Conservation (phyloP, 441 rosid species). For the Aleurites moluccanus region DNA sequence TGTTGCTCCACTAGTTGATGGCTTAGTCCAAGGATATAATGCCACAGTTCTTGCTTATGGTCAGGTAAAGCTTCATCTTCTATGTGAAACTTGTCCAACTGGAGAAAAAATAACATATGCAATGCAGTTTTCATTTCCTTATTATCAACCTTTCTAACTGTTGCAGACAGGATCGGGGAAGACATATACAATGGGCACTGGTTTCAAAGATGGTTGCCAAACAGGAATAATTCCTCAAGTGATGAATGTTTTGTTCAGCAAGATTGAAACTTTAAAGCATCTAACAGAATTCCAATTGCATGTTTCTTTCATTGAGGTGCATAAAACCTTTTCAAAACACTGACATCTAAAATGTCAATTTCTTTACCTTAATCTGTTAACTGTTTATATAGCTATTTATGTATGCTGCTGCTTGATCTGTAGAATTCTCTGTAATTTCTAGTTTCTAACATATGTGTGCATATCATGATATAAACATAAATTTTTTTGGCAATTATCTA, state of each 20-base stretch:
- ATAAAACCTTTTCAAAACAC: slow-evolving; percentile 22
- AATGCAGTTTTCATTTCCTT: slow-evolving; percentile 9
- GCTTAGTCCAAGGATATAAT: slow-evolving; percentile 97
- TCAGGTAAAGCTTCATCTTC: slow-evolving; percentile 53
- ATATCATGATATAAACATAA: not conserved
- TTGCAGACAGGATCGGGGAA: slow-evolving; percentile 98
- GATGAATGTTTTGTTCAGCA: slow-evolving; percentile 78
- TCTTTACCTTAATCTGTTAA: slow-evolving; percentile 5
- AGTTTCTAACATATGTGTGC: slow-evolving; percentile 11
- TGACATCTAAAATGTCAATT: not conserved
- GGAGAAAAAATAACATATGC: slow-evolving; percentile 4
- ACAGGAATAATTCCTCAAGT: slow-evolving; percentile 85
- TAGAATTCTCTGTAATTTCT: slow-evolving; percentile 1
- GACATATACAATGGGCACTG: slow-evolving; percentile 99
- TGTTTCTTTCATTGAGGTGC: slow-evolving; percentile 96
- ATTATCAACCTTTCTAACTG: slow-evolving; percentile 26
- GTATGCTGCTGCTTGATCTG: slow-evolving; percentile 9
- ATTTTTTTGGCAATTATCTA: slow-evolving; percentile 23
- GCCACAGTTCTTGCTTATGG: slow-evolving; percentile 99
- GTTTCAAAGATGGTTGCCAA: slow-evolving; percentile 74
- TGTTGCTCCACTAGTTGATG: slow-evolving; percentile 77
- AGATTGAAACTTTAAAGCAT: slow-evolving; percentile 71
- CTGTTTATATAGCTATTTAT: not conserved
- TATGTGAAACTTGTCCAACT: slow-evolving; percentile 11
- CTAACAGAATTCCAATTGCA: slow-evolving; percentile 83